A percentile compares a stretch with the other conserved stretches of the same genome.
Conservation (phyloP, 1,284 basidiomycete genomes). For the Sporisorium iseilematis-ciliati region DNA sequence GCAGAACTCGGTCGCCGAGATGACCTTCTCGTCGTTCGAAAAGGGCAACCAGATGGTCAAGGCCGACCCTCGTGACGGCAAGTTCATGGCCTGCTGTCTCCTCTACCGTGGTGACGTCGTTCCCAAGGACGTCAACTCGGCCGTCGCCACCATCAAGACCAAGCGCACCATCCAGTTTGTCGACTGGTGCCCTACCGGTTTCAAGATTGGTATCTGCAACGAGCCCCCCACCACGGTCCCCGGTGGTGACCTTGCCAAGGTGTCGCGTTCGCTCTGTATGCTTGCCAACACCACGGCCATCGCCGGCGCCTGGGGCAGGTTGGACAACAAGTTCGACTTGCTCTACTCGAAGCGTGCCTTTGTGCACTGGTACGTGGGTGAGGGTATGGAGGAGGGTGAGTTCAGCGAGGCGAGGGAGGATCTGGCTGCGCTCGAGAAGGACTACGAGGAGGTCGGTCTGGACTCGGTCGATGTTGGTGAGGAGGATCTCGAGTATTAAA, state of each 20-base stretch:
- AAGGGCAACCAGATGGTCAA: conserved; percentile 93
- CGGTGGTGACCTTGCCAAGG: conserved; percentile 94
- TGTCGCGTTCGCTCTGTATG: conserved; percentile 95
- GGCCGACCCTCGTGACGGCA: conserved; percentile 73
- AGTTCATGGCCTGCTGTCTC: conserved; percentile 82
- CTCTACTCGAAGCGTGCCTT: conserved; percentile 74
- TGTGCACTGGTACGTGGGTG: conserved; percentile 80
- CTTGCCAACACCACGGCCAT: conserved; percentile 95
- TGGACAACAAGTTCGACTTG: conserved; percentile 99
- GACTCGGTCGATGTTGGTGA: conserved; percentile 85
- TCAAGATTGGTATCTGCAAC: conserved; percentile 95
- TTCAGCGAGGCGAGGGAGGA: conserved; percentile 98
- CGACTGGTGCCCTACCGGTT: conserved; percentile 99
- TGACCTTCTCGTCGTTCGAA: conserved; percentile 99
- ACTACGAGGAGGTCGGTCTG: conserved; percentile 78
- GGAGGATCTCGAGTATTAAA: conserved; percentile 73
- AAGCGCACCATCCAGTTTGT: conserved; percentile 81
- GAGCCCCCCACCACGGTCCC: conserved; percentile 87
- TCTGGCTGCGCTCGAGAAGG: conserved; percentile 93
- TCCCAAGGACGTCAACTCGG: conserved; percentile 94
- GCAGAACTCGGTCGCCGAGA: conserved; percentile 96
- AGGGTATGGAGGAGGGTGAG: conserved; percentile 99
- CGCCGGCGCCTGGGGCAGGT: conserved; percentile 91
- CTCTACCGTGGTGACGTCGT: conserved; percentile 90
- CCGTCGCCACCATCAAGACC: conserved; percentile 94